Evolutionary conservation across 2,329 filamentous ascomycete genomes (phyloP), one percentile per base, ranked within the genome.

Genomic region (Colletotrichum caudatum): DNA sequence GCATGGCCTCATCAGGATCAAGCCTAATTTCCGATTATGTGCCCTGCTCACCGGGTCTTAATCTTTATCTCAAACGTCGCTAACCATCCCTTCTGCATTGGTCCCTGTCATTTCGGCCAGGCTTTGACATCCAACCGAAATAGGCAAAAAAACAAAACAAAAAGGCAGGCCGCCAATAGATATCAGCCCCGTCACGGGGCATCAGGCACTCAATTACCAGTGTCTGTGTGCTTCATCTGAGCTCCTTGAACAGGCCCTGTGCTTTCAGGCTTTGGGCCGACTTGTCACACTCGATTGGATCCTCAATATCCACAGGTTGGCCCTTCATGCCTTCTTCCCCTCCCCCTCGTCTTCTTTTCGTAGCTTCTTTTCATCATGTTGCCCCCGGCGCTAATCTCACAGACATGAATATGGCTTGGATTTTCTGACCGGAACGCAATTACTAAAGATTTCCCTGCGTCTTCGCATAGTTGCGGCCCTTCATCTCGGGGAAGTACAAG

Each of bases 391-490:
- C 65, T 54, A 12, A 67, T 57, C n/a, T 73, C 66, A 67, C 66
- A 69, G 39, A 66, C 48, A n/a, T 29, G 5, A 29, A 3, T 73
- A 61, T 2, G 54, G 57, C 58, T 71, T 74, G 64, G 71, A 71
- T 46, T 71, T 51, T 8, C 73, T 44, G 41, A 66, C 66, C 9
- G 66, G 73, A 54, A 68, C 64, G 26, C 59, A 61, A 48, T 64
- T 66, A 66, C 61, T 70, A 23, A 70, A 73, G 65, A 16, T 1
- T 73, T 33, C 73, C 66, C 60, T 74, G 72, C 7, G 71, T 67
- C 56, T 73, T 70, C n/a, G 70, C 72, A n/a, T 73, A 70, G 33
- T 73, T 73, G 54, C 66, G 72, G 4, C 72, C 72, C 70, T 74
- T 73, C 66, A 73, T 69, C 66, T 71, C 72, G 37, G 66, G 70